phyloP scores from a whole-genome alignment of 208 protist species.

The Leishmania tarentolae region DNA sequence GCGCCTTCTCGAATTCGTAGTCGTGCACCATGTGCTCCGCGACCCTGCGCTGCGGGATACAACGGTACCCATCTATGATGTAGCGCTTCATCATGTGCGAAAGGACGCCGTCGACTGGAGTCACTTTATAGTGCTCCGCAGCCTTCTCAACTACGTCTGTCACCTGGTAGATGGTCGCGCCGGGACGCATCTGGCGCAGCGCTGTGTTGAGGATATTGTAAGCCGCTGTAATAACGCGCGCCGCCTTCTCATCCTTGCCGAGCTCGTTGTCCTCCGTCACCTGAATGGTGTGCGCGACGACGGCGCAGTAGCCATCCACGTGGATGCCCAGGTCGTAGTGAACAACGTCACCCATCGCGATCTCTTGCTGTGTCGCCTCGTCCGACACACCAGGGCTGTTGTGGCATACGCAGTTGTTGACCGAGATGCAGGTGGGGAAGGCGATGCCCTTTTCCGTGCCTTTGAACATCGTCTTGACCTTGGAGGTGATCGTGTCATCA shows the following conservation, averaged over 20 bases:
- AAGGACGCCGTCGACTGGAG: conserved; percentile 96
- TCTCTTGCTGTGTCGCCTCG: conserved; percentile 70
- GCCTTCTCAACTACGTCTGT: conserved; percentile 96
- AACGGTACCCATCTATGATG: conserved; percentile 97
- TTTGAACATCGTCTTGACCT: conserved; percentile 93
- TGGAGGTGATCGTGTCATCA: conserved; percentile 85
- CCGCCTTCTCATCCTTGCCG: conserved; percentile 83
- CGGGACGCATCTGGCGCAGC: conserved; percentile 88
- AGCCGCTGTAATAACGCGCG: conserved; percentile 95
- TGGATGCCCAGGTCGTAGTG: conserved; percentile 99
- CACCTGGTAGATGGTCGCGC: conserved; percentile 89
- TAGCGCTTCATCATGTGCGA: conserved; percentile 98
- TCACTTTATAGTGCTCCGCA: conserved; percentile 93
- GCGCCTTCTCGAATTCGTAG: conserved; percentile 89
- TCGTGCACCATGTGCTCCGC: conserved; percentile 95
- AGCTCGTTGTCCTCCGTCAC: conserved; percentile 85
- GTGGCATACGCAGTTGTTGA: conserved; percentile 98
- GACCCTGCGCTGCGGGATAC: conserved; percentile 91
- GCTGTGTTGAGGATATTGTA: conserved; percentile 95
- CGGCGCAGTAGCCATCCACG: conserved; percentile 97
- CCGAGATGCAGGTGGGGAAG: conserved; percentile 99
- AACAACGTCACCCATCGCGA: conserved; percentile 95
- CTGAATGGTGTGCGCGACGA: conserved; percentile 97
- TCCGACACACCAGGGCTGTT: conserved; percentile 95
- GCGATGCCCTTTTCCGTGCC: conserved; percentile 97